Base-by-base conservation (phyloP, 2,329 filamentous ascomycete species). In the Aspergillus pseudoglaucus region DNA sequence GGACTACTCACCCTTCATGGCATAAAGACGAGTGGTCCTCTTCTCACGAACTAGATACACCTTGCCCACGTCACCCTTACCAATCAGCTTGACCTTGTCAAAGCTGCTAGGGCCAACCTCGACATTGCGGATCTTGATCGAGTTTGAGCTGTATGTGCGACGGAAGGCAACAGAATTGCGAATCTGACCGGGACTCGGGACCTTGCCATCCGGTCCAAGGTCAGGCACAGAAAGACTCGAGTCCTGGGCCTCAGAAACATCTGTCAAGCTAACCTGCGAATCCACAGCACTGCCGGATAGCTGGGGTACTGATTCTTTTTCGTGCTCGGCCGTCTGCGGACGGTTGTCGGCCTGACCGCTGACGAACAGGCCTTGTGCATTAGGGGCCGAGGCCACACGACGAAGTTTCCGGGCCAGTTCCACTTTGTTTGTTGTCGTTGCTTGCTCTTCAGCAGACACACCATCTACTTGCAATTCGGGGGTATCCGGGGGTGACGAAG, bases 71-170 rank as follows among this genome's bases (percentile, higher is more conserved):
- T 98, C 93, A 49, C 93, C 93, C 75, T 98, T 98, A 48, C 93
- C 93, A 64, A 98, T 96, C 71, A 98, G 79, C 71, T 98, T 98
- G 71, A 98, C 96, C 81, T 98, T 98, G 77, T 98, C 93, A 62
- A 98, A 98, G 67, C 91, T 97, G 53, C 87, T 79, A 0, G 93
- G 93, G 0, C 90, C 88, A 32, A 98, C 93, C 71, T 98, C 93
- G 42, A 98, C 93, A 66, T 95, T 90, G 60, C 93, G 83, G 57
- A 97, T 88, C 73, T 98, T 98, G 77, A 98, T 98, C 37, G 93
- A 97, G 70, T 97, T 98, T 57, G 91, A 96, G 71, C 93, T 97
- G 69, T 98, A 98, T 2, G 93, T 98, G 66, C 93, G 82, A 62
- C 93, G 80, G 73, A 96, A 98, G 17, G 88, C 83, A 43, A 88